A percentile compares a stretch with the other conserved stretches of the same genome.
phyloP scores from a whole-genome alignment of 805 yeast genomes.

The Ogataea ramenticola region DNA sequence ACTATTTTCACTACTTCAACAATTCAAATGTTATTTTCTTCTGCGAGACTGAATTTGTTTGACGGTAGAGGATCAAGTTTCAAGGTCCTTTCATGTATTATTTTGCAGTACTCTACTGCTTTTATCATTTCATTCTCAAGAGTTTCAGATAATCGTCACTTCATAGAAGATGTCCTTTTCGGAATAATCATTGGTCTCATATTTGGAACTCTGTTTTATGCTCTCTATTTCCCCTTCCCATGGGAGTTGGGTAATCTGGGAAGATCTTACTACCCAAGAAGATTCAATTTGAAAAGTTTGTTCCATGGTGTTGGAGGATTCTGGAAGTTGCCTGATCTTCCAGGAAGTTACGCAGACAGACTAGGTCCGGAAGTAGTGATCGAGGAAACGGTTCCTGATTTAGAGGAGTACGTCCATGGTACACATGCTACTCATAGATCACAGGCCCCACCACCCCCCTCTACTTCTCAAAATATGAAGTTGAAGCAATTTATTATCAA shows the following conservation, averaged over 20 bases:
- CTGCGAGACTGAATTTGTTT: conserved; percentile 28
- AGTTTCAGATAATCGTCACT: conserved; percentile 42
- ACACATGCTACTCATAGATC: not conserved
- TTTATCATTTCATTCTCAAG: conserved; percentile 31
- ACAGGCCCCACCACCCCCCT: too few species aligned
- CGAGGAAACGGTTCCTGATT: not conserved
- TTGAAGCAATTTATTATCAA: too few species aligned
- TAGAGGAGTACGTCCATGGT: not conserved
- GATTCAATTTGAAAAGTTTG: conserved; percentile 19
- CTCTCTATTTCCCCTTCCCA: conserved; percentile 34
- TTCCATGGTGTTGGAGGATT: conserved; percentile 27
- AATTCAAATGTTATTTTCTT: conserved; percentile 26
- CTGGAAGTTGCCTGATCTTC: conserved; percentile 28
- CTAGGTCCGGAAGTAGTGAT: conserved; percentile 5
- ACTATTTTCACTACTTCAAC: conserved; percentile 41
- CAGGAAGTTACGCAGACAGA: conserved; percentile 21
- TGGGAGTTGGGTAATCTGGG: conserved; percentile 25
- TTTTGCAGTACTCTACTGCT: conserved; percentile 29
- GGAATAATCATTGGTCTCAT: conserved; percentile 32
- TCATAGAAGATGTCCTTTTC: conserved; percentile 29
- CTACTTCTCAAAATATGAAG: too few species aligned
- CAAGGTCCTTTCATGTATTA: conserved; percentile 24
- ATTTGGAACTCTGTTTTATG: conserved; percentile 28
- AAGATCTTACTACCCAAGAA: conserved; percentile 37
- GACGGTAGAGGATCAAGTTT: conserved; percentile 29